Base-by-base conservation (phyloP, 2,329 filamentous ascomycete species). In the Pseudocercospora macadamiae region DNA sequence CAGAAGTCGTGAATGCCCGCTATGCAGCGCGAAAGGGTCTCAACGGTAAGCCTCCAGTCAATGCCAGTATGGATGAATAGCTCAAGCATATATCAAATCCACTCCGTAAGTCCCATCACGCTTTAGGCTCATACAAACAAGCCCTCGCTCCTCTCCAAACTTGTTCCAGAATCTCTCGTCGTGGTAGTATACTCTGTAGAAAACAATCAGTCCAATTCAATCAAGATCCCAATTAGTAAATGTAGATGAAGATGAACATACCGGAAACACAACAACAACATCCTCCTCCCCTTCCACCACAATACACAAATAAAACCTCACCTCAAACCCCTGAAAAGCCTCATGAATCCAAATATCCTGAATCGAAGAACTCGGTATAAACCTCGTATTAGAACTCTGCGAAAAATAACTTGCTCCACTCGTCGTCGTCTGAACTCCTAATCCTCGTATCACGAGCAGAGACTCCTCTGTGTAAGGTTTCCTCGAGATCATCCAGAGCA, bases 271-370 rank as follows among this genome's bases (percentile, higher is more conserved):
- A n/a, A 99, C 93, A 0, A 97, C 90, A 3, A 96, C 84, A 65
- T 95, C 88, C 54, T 88, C 84, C 76, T 97, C 93, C 2, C 88
- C 92, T 67, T 96, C 89, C 16, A 97, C 91, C 54, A 97, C 89
- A 26, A 97, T 90, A 3, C 91, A 86, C 7, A 99, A 79, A 71
- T 96, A 97, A 71, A 93, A 96, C 37, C 88, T 80, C 32, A 97
- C 92, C 76, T 93, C 91, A 70, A 97, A 96, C 0, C 93, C 93
- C 57, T 86, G 86, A 75, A 97, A 97, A 3, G 93, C 95, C 79
- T 99, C 95, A 73, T 97, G 92, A 51, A 99, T 90, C 54, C 97
- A 86, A 57, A 99, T 88, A 73, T 99, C 95, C 71, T 90, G 90
- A 58, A 99, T 96, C 75, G 91, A 88, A 44, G 89, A 90, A 0